These are phyloP conservation scores for Fraxinus albicans DNA, from an alignment of 305 asterid genomes.

Conservation along the genomic window DNA sequence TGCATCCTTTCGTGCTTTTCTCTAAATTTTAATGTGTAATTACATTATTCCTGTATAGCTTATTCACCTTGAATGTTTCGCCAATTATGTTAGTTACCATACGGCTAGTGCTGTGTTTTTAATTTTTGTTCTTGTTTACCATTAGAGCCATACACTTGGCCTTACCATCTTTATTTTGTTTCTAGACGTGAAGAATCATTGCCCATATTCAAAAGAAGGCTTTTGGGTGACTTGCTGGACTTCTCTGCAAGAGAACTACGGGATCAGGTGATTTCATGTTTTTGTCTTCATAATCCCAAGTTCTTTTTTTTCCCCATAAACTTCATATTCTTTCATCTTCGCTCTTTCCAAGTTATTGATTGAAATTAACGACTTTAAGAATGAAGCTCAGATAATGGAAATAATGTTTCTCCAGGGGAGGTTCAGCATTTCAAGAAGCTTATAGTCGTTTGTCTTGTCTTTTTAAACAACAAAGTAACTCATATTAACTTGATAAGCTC, in stretches of 20 bases:
- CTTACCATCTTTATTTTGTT: constrained; percentile 4
- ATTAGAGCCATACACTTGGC: not conserved
- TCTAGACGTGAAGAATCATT: constrained; percentile 88
- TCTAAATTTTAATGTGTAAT: not conserved
- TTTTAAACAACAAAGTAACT: not conserved
- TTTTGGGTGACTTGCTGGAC: constrained; percentile 88
- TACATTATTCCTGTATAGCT: not conserved
- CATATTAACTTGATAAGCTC: not conserved
- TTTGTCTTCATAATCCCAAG: constrained; percentile 1
- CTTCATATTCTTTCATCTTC: constrained; percentile 21
- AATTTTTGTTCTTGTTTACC: not conserved
- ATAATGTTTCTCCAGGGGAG: not conserved
- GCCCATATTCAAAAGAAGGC: constrained; percentile 94
- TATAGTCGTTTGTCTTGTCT: not conserved
- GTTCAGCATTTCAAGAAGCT: not conserved
- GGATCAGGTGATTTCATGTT: constrained; percentile 68
- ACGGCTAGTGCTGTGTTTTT: not conserved
- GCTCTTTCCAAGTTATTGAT: not conserved
- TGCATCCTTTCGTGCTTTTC: not conserved
- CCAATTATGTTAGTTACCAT: not conserved
- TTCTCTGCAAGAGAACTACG: constrained; percentile 93
- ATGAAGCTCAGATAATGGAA: not conserved
- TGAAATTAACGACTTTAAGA: too few relatives aligned
- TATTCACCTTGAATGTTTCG: not conserved
- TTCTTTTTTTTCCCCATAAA: constrained; percentile 13